Evolutionary conservation across 169 alveolate species (phyloP), one percentile per base, ranked within the genome.

Genomic region (Plasmodium inui): DNA sequence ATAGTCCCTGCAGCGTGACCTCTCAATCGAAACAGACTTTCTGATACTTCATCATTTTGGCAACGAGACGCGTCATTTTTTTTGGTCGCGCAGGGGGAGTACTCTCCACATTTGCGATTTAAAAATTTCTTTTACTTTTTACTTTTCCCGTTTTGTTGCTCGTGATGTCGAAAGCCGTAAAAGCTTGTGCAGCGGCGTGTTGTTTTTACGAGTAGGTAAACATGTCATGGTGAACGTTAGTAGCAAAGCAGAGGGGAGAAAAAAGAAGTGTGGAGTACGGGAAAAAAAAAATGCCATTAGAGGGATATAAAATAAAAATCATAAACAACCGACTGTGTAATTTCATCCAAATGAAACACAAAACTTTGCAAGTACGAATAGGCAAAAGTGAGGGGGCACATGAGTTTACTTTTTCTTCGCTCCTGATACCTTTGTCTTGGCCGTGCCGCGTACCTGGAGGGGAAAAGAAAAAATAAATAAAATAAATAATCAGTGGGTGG

Each of bases 341-440:
- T 6, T 67, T 8, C 3, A 26, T 22, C 14, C 1, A 67, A 67
- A 67, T 22, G 17, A 67, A 67, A 26, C 37, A 67, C 76, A 28
- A 22, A 67, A 67, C 12, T 19, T 67, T 67, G 76, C 76, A 67
- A 26, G 76, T 67, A 67, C 37, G 76, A 67, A 67, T 67, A 67
- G 41, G 76, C 76, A 67, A 67, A 67, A 67, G 30, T 67, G 39
- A n/a, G 72, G 50, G 30, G 30, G 30, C 44, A 1, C 22, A 61
- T 61, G 19, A 1, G 80, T 80, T 91, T 71, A 91, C 76, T 91
- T 91, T 73, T 95, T 95, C 83, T 92, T 95, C 41, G 89, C 95
- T 91, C 97, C 97, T 46, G 96, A 92, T 26, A 95, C 95, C 67
- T 95, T 95, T 57, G 97, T 94, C 67, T 95, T 95, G 32, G 83